These are phyloP conservation scores for Xylaria sp. DNA, from an alignment of 2,329 filamentous ascomycete species.

Conservation along the genomic window DNA sequence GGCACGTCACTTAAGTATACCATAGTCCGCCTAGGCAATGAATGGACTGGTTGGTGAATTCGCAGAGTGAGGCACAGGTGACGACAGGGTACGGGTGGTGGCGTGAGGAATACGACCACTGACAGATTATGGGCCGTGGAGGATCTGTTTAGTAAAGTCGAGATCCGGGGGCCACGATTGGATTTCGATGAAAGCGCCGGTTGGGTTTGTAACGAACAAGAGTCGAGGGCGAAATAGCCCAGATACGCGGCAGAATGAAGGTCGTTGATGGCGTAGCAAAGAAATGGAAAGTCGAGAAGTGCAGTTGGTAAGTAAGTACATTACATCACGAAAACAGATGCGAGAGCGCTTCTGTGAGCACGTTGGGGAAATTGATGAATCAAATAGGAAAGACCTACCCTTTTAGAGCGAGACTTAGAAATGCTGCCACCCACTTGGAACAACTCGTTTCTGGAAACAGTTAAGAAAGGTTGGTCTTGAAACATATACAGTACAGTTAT, in stretches of 20 bases:
- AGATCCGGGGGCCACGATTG: background rate
- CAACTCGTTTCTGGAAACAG: slow-evolving; percentile 8
- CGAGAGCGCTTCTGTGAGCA: background rate
- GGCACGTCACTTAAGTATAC: slow-evolving; percentile 7
- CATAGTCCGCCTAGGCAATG: background rate
- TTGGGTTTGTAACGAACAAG: slow-evolving; percentile 14
- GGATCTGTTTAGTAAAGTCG: slow-evolving; percentile 17
- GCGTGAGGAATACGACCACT: slow-evolving; percentile 18
- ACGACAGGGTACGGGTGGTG: slow-evolving; percentile 1
- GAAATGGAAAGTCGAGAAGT: slow-evolving; percentile 12
- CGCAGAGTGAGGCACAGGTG: slow-evolving; percentile 1
- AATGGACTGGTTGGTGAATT: slow-evolving; percentile 4
- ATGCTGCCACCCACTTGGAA: slow-evolving; percentile 22
- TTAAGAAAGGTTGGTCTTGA: slow-evolving; percentile 7
- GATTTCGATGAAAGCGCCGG: slow-evolving; percentile 18
- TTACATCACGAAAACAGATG: background rate
- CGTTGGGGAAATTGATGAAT: slow-evolving; percentile 10
- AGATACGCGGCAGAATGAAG: slow-evolving; percentile 6
- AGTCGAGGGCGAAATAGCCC: slow-evolving; percentile 6
- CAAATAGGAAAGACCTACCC: slow-evolving; percentile 18
- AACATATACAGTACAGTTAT: slow-evolving; percentile 1
- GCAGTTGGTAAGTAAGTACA: background rate
- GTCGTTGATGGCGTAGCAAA: slow-evolving; percentile 19
- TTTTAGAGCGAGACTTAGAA: slow-evolving; percentile 6
- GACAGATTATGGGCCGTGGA: slow-evolving; percentile 13